Percentiles rank a stretch among this genome's conserved stretches.
phyloP scores from a whole-genome alignment of 2,329 filamentous ascomycete species.

The Bipolaris zeicola region DNA sequence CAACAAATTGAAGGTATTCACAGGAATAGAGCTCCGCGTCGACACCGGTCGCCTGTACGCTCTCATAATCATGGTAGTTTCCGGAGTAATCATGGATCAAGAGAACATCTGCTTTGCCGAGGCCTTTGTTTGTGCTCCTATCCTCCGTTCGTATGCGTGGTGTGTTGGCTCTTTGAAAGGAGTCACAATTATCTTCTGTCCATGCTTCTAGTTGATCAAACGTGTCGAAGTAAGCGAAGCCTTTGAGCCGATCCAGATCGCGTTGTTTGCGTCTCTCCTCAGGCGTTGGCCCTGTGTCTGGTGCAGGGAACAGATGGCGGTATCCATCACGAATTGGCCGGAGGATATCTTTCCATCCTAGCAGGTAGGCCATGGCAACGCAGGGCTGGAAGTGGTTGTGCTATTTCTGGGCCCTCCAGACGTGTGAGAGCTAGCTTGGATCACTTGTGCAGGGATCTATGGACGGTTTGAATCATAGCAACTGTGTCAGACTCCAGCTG shows the following conservation, averaged over 20 bases:
- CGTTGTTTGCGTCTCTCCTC: constrained; percentile 40
- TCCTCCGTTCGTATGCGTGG: constrained; percentile 38
- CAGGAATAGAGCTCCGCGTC: constrained; percentile 47
- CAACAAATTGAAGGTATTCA: constrained; percentile 53
- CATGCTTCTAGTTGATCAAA: constrained; percentile 48
- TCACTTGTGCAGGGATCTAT: neutral
- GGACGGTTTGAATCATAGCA: neutral
- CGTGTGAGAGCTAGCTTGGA: neutral
- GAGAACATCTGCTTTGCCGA: constrained; percentile 33
- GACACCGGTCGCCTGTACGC: constrained; percentile 37
- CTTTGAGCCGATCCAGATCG: constrained; percentile 41
- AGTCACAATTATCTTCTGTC: constrained; percentile 39
- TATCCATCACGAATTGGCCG: constrained; percentile 49
- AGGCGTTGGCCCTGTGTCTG: constrained; percentile 43
- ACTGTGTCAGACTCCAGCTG: neutral
- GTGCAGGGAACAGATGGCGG: constrained; percentile 44
- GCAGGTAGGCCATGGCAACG: constrained; percentile 25
- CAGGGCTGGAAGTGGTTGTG: neutral
- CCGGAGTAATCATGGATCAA: constrained; percentile 51
- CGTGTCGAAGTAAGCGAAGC: constrained; percentile 51
- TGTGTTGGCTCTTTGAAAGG: constrained; percentile 48
- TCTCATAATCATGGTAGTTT: constrained; percentile 54
- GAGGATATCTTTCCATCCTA: constrained; percentile 49
- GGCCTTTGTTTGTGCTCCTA: neutral
- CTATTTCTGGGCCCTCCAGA: neutral